phyloP scores from a whole-genome alignment of 305 asterid species.

The Solanum hybrid region DNA sequence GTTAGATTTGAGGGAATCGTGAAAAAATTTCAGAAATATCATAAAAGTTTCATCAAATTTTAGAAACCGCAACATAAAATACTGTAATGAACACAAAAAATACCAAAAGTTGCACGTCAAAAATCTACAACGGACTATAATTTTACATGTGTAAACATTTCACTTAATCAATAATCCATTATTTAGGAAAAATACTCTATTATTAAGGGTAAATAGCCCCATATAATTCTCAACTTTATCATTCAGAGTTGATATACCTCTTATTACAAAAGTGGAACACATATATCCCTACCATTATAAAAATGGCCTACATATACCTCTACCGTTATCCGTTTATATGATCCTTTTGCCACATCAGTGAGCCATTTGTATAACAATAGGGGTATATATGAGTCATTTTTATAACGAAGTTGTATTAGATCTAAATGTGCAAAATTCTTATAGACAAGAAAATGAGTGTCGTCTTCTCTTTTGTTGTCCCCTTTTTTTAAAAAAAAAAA shows the following conservation, averaged over 20 bases:
- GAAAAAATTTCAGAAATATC: background rate
- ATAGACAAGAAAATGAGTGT: background rate
- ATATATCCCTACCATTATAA: too few relatives aligned
- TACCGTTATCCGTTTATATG: too few relatives aligned
- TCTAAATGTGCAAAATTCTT: background rate
- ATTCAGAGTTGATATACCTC: too few relatives aligned
- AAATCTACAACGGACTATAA: background rate
- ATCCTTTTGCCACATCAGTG: too few relatives aligned
- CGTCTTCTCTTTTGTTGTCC: background rate
- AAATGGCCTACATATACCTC: too few relatives aligned
- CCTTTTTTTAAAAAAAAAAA: too few relatives aligned
- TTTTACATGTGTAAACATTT: background rate
- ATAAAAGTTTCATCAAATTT: background rate
- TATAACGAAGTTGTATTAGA: too few relatives aligned
- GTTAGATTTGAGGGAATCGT: background rate
- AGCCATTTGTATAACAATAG: background rate
- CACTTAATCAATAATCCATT: background rate
- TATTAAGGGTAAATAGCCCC: too few relatives aligned
- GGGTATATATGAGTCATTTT: too few relatives aligned
- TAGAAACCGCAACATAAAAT: background rate
- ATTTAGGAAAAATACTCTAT: too few relatives aligned
- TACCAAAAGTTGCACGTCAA: background rate
- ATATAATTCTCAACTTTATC: too few relatives aligned
- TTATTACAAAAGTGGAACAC: too few relatives aligned
- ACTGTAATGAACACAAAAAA: background rate